These are phyloP conservation scores for Umbelopsis sp. DNA, from an alignment of 371 early-diverging fungal genomes.

Conservation along the genomic window DNA sequence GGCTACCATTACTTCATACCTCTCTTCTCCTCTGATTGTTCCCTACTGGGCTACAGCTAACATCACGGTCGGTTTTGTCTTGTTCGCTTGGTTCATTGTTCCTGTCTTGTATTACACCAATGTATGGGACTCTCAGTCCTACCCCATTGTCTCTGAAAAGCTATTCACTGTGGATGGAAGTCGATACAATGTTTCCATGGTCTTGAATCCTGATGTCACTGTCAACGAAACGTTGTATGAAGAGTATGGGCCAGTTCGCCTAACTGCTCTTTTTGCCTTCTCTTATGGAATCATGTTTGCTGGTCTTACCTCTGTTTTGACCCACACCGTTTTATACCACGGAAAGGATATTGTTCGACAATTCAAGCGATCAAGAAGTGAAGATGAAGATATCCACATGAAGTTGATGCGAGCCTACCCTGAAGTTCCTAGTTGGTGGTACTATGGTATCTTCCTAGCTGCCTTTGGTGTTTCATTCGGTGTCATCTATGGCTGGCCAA, in stretches of 20 bases:
- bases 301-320: conserved; percentile 65
- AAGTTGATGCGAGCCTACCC: conserved; percentile 74
- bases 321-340: conserved; percentile 66
- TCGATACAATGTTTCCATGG: conserved; percentile 55
- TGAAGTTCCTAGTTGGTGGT: conserved; percentile 79
- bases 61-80: conserved; percentile 66
- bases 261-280: conserved; percentile 59
- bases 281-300: conserved; percentile 69
- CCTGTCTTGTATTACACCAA: conserved; percentile 75
- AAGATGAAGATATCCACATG: conserved; percentile 69
- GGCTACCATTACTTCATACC: conserved; percentile 69
- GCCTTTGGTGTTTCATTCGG: conserved; percentile 50
- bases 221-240: conserved; percentile 67
- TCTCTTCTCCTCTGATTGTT: conserved; percentile 72
- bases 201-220: conserved; percentile 57
- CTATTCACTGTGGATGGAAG: conserved; percentile 53
- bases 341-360: conserved; percentile 63
- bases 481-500: conserved; percentile 56
- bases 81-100: conserved; percentile 76
- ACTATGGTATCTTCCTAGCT: conserved; percentile 53
- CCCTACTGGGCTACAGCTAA: conserved; percentile 78
- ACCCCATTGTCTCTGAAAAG: conserved; percentile 60
- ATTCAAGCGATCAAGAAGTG: conserved; percentile 57
- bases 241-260: conserved; percentile 73
- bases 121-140: conserved; percentile 63